Conservation (phyloP, 202 grass and related monocot species). For the Dendrocalamus latiflorus region DNA sequence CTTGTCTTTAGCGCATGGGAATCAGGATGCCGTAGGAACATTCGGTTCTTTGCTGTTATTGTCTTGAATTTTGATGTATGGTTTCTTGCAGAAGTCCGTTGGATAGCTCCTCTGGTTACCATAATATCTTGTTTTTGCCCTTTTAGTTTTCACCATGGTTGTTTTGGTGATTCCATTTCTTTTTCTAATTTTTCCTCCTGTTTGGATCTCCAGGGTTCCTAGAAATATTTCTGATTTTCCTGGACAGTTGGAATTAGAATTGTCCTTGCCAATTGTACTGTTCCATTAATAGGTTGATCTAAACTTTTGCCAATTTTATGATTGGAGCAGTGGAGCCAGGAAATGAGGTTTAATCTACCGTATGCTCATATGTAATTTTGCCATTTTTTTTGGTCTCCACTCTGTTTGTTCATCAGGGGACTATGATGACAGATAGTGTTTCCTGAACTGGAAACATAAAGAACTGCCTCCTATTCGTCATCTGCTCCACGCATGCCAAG, state of each 20-base stretch:
- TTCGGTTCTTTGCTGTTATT: neutral
- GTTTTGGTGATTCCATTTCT: neutral
- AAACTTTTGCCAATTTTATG: neutral
- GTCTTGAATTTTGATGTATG: neutral
- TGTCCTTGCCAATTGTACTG: constrained; percentile 1
- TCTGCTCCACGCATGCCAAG: constrained; percentile 20
- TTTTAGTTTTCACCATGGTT: neutral
- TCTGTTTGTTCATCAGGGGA: no score
- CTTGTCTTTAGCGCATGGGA: neutral
- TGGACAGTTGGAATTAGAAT: no score
- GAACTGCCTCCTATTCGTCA: constrained; percentile 12
- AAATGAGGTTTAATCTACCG: neutral
- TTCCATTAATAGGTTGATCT: constrained; percentile 13
- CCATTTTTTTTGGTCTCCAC: no score
- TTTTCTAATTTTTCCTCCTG: neutral
- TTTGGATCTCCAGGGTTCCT: neutral
- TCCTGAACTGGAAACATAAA: constrained; percentile 30
- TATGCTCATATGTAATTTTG: neutral
- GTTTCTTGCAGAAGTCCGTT: neutral
- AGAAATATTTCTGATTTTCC: neutral
- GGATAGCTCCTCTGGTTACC: neutral
- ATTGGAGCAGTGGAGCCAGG: neutral
- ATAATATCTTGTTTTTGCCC: neutral
- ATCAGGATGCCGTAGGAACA: neutral
- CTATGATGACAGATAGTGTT: constrained; percentile 14